Percentiles rank a stretch among this genome's conserved stretches.
These are phyloP conservation scores for Cryptosporidium ubiquitum DNA, from an alignment of 169 alveolate genomes.

Conservation along the genomic window DNA sequence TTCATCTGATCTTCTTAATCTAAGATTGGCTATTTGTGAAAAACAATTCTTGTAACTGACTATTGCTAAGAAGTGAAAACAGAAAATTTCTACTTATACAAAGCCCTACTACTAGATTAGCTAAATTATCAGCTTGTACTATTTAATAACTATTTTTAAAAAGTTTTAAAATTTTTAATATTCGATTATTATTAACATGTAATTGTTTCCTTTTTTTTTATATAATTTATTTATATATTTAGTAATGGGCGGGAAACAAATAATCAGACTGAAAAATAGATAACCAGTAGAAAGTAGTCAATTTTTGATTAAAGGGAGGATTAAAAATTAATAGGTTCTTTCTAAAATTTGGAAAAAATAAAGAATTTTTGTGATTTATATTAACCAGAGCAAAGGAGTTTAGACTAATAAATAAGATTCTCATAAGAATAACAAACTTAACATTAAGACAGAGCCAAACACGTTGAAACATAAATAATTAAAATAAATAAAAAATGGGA, in stretches of 20 bases:
- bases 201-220: no score
- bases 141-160: no score
- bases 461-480: not conserved
- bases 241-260: not conserved
- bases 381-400: not conserved
- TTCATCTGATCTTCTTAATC: not conserved
- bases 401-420: not conserved
- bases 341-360: not conserved
- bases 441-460: not conserved
- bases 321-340: not conserved
- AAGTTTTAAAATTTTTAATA: no score
- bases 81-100: no score
- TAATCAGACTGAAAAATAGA: not conserved
- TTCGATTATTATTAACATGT: no score
- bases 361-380: not conserved
- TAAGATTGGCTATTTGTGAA: no score
- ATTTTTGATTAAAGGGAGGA: slow-evolving; percentile 7
- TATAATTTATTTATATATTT: not conserved
- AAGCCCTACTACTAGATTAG: no score
- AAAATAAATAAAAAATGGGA: slow-evolving; percentile 81
- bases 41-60: no score
- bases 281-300: not conserved
- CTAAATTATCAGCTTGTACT: no score
- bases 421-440: not conserved
- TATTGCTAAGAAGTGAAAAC: no score